Evolutionary conservation across 176 grass and related monocot species (phyloP).

Genomic region (Hyparrhenia diplandra): DNA sequence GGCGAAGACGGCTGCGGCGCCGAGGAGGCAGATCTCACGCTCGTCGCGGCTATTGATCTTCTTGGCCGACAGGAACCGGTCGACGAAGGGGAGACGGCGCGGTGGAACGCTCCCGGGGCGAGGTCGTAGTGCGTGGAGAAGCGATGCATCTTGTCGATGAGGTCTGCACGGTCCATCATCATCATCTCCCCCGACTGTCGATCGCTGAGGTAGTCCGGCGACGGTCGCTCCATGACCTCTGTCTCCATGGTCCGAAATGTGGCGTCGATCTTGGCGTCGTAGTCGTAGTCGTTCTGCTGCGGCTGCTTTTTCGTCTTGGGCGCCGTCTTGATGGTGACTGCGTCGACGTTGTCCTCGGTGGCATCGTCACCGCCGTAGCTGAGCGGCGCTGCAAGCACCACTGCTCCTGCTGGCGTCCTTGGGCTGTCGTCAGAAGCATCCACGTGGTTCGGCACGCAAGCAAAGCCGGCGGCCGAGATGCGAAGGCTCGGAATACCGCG

Average conservation of each 20-base stretch:
- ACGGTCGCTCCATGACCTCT: neutral
- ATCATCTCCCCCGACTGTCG: neutral
- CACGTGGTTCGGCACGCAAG: neutral
- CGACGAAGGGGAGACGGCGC: conserved; percentile 13
- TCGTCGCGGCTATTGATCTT: neutral
- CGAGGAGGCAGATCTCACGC: neutral
- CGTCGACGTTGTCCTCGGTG: neutral
- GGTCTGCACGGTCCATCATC: neutral
- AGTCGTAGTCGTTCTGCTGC: neutral
- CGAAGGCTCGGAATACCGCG: too few species aligned
- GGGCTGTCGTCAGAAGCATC: neutral
- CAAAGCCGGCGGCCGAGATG: neutral
- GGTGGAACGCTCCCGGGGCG: conserved; percentile 4
- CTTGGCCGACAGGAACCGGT: neutral
- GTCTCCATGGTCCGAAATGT: neutral
- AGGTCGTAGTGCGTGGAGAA: neutral
- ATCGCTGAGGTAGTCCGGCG: neutral
- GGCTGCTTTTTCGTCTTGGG: too few species aligned
- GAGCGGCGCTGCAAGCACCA: neutral
- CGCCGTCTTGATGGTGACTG: neutral
- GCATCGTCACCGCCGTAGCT: neutral
- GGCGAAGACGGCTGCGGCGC: neutral
- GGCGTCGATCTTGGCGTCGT: neutral
- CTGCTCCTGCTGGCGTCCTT: neutral
- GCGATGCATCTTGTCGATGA: neutral